phyloP scores from a whole-genome alignment of 108 stramenopile genomes.

The Mayamaea pseudoterrestris region DNA sequence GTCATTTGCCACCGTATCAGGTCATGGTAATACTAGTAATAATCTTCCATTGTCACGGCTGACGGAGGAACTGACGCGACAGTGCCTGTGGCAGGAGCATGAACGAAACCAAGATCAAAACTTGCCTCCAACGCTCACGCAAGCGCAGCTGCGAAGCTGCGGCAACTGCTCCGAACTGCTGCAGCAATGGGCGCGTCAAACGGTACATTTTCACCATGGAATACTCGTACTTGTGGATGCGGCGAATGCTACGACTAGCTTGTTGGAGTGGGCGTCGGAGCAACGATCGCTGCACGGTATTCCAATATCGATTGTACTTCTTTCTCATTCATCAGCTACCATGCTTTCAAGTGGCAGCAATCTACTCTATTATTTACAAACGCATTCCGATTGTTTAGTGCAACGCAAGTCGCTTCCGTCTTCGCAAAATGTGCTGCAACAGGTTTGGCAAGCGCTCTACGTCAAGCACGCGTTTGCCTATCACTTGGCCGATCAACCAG shows the following conservation, averaged over 20 bases:
- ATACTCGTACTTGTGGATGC: not conserved
- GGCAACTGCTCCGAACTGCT: not conserved
- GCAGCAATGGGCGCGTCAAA: not conserved
- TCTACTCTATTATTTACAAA: not conserved
- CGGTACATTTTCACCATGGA: not conserved
- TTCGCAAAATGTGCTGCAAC: not conserved
- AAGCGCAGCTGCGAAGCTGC: not conserved
- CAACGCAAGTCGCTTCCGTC: not conserved
- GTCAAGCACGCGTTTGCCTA: not conserved
- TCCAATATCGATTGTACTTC: not conserved
- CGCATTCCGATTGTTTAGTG: not conserved
- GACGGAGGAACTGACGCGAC: conserved; percentile 1
- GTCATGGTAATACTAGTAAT: too few relatives aligned
- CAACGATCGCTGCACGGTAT: not conserved
- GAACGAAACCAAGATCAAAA: too few relatives aligned
- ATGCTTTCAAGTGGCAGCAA: too few relatives aligned
- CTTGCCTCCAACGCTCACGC: too few relatives aligned
- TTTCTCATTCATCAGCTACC: too few relatives aligned
- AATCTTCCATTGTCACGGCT: not conserved
- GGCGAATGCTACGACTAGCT: not conserved
- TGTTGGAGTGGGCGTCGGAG: not conserved
- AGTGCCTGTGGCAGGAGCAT: not conserved
- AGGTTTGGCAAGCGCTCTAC: not conserved
- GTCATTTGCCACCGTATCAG: not conserved
- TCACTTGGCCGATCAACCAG: not conserved